These are phyloP conservation scores for Paramecium pentaurelia DNA, from an alignment of 73 alveolate species.

Conservation along the genomic window DNA sequence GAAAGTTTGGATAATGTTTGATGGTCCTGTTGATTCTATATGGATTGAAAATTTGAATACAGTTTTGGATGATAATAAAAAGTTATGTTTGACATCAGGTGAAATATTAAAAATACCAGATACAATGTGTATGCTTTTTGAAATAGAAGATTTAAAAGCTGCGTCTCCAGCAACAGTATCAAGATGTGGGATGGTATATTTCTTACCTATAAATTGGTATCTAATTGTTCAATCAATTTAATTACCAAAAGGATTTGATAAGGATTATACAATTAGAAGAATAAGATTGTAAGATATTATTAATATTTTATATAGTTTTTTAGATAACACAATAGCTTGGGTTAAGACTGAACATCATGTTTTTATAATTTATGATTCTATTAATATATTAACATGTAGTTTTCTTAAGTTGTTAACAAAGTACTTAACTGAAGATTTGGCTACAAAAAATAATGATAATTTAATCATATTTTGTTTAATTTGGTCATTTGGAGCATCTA, in stretches of 20 bases:
- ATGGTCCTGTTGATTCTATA: constrained; percentile 99
- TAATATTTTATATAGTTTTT: background rate
- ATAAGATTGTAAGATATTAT: background rate
- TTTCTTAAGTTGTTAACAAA: background rate
- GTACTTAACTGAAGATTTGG: background rate
- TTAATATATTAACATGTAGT: background rate
- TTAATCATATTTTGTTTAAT: constrained; percentile 17
- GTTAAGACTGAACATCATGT: background rate
- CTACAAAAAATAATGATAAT: background rate
- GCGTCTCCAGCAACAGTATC: constrained; percentile 99
- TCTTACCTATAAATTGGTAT: constrained; percentile 84
- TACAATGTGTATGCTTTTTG: constrained; percentile 83
- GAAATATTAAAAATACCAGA: constrained; percentile 96
- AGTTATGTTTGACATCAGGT: constrained; percentile 94
- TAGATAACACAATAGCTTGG: constrained; percentile 29
- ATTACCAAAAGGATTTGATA: constrained; percentile 4
- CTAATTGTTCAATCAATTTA: background rate
- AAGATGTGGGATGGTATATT: constrained; percentile 98
- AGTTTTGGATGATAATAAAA: constrained; percentile 90
- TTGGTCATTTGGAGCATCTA: constrained; percentile 60
- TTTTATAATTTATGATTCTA: background rate
- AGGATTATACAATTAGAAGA: constrained; percentile 25
- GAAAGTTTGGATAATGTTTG: constrained; percentile 92
- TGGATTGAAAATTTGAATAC: constrained; percentile 99
- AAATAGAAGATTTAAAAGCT: constrained; percentile 94